Evolutionary conservation across 805 yeast genomes (phyloP).

Genomic region (Saccharomycopsis sp.): DNA sequence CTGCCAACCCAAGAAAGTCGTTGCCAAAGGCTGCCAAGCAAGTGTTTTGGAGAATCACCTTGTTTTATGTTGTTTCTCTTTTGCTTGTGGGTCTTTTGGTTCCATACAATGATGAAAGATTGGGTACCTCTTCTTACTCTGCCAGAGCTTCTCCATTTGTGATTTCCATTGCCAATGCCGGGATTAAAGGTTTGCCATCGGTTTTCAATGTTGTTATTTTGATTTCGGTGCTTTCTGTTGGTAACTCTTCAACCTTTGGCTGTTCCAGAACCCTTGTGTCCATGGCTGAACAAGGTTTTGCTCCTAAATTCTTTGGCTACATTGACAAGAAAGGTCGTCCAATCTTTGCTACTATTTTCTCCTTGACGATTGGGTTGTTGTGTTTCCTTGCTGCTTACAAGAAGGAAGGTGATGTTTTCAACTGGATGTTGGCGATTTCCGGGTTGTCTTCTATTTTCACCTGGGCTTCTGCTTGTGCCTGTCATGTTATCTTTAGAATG

Average conservation of each 20-base stretch:
- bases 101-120: conserved; percentile 47
- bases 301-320: conserved; percentile 50
- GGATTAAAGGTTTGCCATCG: conserved; percentile 54
- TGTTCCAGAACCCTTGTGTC: conserved; percentile 59
- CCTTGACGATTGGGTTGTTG: conserved; percentile 46
- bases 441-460: conserved; percentile 55
- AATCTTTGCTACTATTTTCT: conserved; percentile 42
- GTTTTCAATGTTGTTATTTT: conserved; percentile 63
- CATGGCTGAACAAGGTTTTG: conserved; percentile 53
- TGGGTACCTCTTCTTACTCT: conserved; percentile 42
- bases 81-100: conserved; percentile 59
- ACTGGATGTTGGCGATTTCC: conserved; percentile 58
- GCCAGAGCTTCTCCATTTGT: conserved; percentile 74
- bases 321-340: conserved; percentile 66
- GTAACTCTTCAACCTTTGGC: conserved; percentile 63
- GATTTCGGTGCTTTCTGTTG: conserved; percentile 60
- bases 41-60: conserved; percentile 71
- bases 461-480: conserved; percentile 51
- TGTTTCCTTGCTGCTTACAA: conserved; percentile 49
- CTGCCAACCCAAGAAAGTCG: conserved; percentile 54
- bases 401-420: conserved; percentile 45
- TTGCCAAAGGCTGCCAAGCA: conserved; percentile 72
- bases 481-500: conserved; percentile 55
- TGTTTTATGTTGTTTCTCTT: conserved; percentile 57
- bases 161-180: conserved; percentile 56